These are phyloP conservation scores for Salvia miltiorrhiza DNA, from an alignment of 257 asterid genomes.

Conservation along the genomic window DNA sequence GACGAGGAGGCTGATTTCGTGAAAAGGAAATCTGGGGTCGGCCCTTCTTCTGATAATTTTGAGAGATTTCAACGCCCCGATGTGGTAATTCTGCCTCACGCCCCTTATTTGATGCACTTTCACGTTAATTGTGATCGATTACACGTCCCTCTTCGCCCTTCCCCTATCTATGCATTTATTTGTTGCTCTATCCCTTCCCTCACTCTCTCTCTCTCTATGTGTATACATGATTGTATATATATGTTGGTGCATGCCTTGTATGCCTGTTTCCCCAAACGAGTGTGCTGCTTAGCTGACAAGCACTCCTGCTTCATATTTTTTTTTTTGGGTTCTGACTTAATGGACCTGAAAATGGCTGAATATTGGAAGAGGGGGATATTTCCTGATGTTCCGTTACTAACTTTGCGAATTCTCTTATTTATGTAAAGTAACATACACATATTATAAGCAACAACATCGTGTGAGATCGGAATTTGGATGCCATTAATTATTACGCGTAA, in stretches of 20 bases:
- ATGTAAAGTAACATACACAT: not conserved
- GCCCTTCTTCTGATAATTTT: constrained; percentile 28
- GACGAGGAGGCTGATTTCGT: constrained; percentile 63
- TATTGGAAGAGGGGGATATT: not conserved
- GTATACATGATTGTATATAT: not conserved
- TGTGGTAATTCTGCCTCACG: constrained; percentile 28
- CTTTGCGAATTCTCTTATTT: not conserved
- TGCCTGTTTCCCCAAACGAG: constrained; percentile 5
- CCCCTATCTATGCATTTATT: not conserved
- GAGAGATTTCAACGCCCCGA: constrained; percentile 48
- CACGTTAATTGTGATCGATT: not conserved
- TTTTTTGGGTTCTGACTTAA: not conserved
- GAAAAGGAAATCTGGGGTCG: constrained; percentile 30
- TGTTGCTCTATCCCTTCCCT: not conserved
- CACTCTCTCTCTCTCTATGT: not conserved
- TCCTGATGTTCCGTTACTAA: not conserved
- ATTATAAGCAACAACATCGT: not conserved
- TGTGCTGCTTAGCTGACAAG: constrained; percentile 5
- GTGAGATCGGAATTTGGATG: not conserved
- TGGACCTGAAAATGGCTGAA: not conserved
- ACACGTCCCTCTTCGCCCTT: not conserved
- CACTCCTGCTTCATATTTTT: not conserved
- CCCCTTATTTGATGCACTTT: not conserved
- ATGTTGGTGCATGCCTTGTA: not conserved
- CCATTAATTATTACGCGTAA: not conserved